Conservation (phyloP, 306 rosid genomes). For the Mucuna pruriens region DNA sequence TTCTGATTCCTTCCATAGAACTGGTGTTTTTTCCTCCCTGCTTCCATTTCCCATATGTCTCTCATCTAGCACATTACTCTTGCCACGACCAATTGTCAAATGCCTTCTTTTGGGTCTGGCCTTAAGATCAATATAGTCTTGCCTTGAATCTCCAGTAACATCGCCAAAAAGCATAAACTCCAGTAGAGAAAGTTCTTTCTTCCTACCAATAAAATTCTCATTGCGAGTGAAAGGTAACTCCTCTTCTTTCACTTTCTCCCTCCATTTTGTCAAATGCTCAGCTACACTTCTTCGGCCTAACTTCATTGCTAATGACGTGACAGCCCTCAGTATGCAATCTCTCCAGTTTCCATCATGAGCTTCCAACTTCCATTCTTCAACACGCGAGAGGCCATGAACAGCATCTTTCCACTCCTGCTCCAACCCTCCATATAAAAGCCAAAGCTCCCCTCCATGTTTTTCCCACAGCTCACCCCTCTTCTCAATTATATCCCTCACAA, state of each 20-base stretch:
- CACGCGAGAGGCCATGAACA: conserved; percentile 73
- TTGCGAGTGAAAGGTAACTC: conserved; percentile 82
- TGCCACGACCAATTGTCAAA: conserved; percentile 66
- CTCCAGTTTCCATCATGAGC: conserved; percentile 93
- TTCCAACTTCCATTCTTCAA: conserved; percentile 87
- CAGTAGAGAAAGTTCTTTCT: conserved; percentile 80
- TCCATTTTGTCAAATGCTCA: conserved; percentile 79
- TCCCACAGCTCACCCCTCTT: conserved; percentile 95
- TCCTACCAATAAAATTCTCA: conserved; percentile 82
- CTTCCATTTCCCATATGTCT: conserved; percentile 53
- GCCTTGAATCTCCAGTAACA: conserved; percentile 71
- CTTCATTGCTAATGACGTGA: conserved; percentile 67
- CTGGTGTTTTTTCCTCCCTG: conserved; percentile 78
- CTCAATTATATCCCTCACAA: conserved; percentile 88
- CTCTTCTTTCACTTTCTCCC: conserved; percentile 74
- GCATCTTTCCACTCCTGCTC: conserved; percentile 95
- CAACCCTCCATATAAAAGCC: conserved; percentile 86
- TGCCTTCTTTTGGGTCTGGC: conserved; percentile 73
- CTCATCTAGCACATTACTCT: conserved; percentile 62
- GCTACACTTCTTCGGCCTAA: conserved; percentile 89
- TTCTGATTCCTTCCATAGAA: conserved; percentile 92
- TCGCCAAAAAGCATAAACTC: conserved; percentile 88
- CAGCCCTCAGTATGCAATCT: conserved; percentile 79
- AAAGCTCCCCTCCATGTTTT: conserved; percentile 82
- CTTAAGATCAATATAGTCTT: conserved; percentile 83